A percentile compares a stretch with the other conserved stretches of the same genome.
Conservation (phyloP, 2,329 filamentous ascomycete species). For the Whalleya microplaca region DNA sequence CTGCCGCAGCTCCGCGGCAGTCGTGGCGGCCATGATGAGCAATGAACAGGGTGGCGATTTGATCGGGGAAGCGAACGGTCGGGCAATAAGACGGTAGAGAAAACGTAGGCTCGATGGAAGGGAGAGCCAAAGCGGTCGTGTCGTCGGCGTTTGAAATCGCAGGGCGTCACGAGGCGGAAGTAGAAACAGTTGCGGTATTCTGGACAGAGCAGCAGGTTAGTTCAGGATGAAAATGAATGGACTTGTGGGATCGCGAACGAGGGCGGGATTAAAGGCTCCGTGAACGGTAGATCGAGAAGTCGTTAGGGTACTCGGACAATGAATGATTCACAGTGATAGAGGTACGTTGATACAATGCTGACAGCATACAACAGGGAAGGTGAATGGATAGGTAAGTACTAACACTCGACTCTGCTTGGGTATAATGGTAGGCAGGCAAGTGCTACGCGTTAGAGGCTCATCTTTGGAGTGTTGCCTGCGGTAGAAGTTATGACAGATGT, state of each 20-base stretch:
- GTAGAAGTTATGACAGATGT: neutral
- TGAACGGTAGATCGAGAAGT: too few species aligned
- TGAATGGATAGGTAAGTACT: neutral
- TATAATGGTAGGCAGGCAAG: neutral
- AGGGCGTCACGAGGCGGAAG: neutral
- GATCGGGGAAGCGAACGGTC: neutral
- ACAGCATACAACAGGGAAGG: neutral
- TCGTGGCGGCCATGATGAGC: conserved; percentile 29
- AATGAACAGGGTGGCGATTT: neutral
- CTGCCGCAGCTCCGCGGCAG: conserved; percentile 43
- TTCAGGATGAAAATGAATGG: neutral
- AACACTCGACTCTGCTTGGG: too few species aligned
- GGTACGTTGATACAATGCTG: neutral
- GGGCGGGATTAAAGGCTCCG: neutral
- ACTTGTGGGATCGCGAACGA: neutral
- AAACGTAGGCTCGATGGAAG: neutral
- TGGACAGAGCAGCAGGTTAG: neutral
- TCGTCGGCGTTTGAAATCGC: neutral
- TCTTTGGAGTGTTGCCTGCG: neutral
- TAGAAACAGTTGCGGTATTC: neutral
- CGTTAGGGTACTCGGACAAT: too few species aligned
- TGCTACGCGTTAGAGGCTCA: neutral
- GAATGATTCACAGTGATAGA: too few species aligned
- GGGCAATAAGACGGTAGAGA: neutral
- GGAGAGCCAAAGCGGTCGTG: neutral